These are phyloP conservation scores for Pichia cactophila DNA, from an alignment of 1,139 yeast genomes.

Conservation along the genomic window DNA sequence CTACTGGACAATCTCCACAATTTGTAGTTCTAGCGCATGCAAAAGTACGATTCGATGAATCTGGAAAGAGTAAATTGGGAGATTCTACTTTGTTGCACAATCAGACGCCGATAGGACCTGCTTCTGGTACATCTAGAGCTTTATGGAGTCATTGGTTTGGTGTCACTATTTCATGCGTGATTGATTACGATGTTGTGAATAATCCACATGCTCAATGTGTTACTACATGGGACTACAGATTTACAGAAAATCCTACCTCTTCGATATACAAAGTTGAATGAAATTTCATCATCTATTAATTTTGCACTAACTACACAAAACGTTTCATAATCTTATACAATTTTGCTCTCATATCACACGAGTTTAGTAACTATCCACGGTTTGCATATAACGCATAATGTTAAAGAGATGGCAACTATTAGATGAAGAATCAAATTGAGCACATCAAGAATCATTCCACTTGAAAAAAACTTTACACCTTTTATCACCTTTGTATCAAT, in stretches of 20 bases:
- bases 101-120: constrained; percentile 26
- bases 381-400: constrained; percentile 12
- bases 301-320: neutral
- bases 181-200: constrained; percentile 47
- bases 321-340: no score
- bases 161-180: constrained; percentile 47
- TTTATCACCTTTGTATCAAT: constrained; percentile 3
- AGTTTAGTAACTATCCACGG: constrained; percentile 19
- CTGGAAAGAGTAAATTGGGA: constrained; percentile 57
- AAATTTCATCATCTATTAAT: neutral
- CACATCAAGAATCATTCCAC: constrained; percentile 16
- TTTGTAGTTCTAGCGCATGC: constrained; percentile 49
- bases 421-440: constrained; percentile 12
- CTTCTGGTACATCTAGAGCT: constrained; percentile 15
- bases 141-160: constrained; percentile 55
- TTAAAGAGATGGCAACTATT: constrained; percentile 14
- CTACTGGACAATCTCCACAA: constrained; percentile 42
- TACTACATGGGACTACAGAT: constrained; percentile 55
- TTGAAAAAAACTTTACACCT: constrained; percentile 12
- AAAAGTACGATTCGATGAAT: constrained; percentile 67
- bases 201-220: constrained; percentile 37
- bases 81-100: constrained; percentile 44
- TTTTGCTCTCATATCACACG: neutral
- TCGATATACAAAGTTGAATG: constrained; percentile 34
- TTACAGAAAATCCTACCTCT: constrained; percentile 57